These are phyloP conservation scores for Gautieria morchelliformis DNA, from an alignment of 768 basidiomycete genomes.

Conservation along the genomic window DNA sequence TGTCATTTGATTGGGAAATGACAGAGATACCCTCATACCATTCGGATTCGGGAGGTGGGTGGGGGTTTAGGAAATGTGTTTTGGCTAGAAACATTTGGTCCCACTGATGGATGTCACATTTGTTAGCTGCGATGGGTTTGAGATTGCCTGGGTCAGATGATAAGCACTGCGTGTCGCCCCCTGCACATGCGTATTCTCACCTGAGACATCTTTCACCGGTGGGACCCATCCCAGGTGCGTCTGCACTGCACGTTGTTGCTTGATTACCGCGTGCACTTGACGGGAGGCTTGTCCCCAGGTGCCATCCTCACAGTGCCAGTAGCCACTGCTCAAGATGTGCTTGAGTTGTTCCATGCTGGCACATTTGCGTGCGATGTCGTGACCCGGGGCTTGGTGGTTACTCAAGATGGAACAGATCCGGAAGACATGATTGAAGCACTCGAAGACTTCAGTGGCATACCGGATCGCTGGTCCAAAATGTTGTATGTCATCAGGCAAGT, in stretches of 20 bases:
- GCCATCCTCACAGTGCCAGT: background rate
- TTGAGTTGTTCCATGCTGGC: background rate
- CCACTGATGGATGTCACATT: too few species aligned
- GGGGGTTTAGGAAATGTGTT: too few species aligned
- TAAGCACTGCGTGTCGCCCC: too few species aligned
- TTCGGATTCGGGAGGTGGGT: background rate
- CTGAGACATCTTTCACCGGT: too few species aligned
- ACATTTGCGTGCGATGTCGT: background rate
- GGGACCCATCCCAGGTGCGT: background rate
- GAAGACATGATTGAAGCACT: background rate
- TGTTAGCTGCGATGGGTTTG: too few species aligned
- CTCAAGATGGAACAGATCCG: background rate
- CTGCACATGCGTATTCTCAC: too few species aligned
- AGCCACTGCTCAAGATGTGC: background rate
- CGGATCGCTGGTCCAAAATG: background rate
- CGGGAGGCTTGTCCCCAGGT: background rate
- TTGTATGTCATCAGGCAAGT: slow-evolving; percentile 20
- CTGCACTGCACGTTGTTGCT: background rate
- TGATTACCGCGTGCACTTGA: background rate
- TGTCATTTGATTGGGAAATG: background rate
- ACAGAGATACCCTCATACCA: background rate
- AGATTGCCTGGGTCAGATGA: too few species aligned
- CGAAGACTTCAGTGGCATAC: background rate
- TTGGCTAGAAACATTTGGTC: too few species aligned
- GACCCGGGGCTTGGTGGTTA: background rate